Evolutionary conservation across 1,284 basidiomycete genomes (phyloP), one percentile per base, ranked within the genome.

Genomic region (Melampsora occidentalis): DNA sequence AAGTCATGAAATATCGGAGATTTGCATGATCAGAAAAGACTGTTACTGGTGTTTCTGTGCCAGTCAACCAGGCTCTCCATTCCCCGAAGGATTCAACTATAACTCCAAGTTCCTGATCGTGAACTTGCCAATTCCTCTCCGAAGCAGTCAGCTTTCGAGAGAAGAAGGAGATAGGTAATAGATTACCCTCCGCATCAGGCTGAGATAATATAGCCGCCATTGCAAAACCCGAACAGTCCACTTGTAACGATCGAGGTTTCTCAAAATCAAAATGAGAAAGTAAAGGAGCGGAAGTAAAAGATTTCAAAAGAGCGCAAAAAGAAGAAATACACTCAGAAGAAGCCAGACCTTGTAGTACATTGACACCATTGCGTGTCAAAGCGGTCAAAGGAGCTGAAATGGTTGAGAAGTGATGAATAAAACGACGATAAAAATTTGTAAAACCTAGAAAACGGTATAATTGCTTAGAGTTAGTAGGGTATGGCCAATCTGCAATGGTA

Each of bases 11-110:
- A 46, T 75, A 61, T 12, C 25, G n/a, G 2, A 75, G 53, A n/a
- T 67, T 75, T 3, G 46, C 42, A 62, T 75, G 71, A 48, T 75
- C 71, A 61, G 64, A 75, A 48, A 46, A 75, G 4, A 75, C 71
- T n/a, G 39, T 22, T 3, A 68, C 53, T 2, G 65, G 71, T 57
- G 57, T 16, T 1, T 22, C 12, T 25, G 49, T 61, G 3, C 71
- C 71, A 25, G 67, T 67, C 7, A 75, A 22, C 71, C 71, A 65
- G 5, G 62, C 61, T 16, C 48, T 20, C 71, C 61, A 72, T 51
- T 64, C 25, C n/a, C n/a, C n/a, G n/a, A n/a, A n/a, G n/a, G n/a
- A n/a, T n/a, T n/a, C n/a, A n/a, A n/a, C n/a, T n/a, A n/a, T n/a
- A n/a, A n/a, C n/a, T n/a, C 42, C 46, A 2, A 73, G 31, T n/a